phyloP scores from a whole-genome alignment of 257 asterid species.

The Knoxia roxburghii region DNA sequence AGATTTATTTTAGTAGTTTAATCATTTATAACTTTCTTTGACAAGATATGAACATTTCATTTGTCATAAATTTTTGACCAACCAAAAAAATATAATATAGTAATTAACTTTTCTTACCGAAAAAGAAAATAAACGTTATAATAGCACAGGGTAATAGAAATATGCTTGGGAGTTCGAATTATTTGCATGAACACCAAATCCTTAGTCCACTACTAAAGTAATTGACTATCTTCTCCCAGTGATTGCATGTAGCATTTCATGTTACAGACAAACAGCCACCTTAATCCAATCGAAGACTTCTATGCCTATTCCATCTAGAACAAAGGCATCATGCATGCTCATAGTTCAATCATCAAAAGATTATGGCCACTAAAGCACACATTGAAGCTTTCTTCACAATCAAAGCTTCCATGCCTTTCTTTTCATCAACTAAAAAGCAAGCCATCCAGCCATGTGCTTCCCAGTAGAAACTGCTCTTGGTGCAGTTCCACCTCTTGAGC shows the following conservation, averaged over 20 bases:
- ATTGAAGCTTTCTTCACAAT: too few species aligned
- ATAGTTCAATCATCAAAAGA: too few species aligned
- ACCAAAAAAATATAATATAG: too few species aligned
- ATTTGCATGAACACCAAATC: neutral
- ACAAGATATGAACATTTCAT: too few species aligned
- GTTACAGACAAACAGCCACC: neutral
- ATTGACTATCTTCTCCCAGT: neutral
- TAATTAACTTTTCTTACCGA: too few species aligned
- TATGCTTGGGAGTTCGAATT: neutral
- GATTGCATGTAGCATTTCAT: neutral
- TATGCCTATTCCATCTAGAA: neutral
- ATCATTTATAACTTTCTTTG: neutral
- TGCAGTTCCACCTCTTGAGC: slow-evolving; percentile 3
- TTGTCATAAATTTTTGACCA: too few species aligned
- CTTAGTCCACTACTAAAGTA: neutral
- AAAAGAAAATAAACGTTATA: neutral
- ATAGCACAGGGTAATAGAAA: too few species aligned
- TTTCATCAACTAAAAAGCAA: too few species aligned
- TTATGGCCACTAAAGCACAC: too few species aligned
- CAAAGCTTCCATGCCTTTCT: too few species aligned
- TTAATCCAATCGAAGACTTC: neutral
- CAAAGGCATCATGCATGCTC: neutral
- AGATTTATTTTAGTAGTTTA: neutral
- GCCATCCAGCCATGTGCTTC: neutral
- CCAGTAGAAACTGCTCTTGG: neutral